These are phyloP conservation scores for Aspergillus amoenus DNA, from an alignment of 2,329 filamentous ascomycete species.

Conservation along the genomic window DNA sequence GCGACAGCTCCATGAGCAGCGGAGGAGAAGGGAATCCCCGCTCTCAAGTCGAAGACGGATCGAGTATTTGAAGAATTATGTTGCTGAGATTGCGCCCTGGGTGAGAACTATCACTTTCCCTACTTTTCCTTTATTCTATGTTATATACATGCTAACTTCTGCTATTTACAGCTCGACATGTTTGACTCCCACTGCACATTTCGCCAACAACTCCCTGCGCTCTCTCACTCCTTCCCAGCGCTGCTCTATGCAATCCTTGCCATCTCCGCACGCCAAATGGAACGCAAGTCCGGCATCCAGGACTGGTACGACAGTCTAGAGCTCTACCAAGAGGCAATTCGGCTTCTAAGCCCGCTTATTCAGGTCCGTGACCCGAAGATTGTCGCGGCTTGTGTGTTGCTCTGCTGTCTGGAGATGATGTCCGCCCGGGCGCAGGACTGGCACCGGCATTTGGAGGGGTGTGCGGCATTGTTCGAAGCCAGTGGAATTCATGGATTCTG, in stretches of 20 bases:
- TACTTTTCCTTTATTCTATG: too few species aligned
- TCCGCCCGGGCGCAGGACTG: slow-evolving; percentile 52
- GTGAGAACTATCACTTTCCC: slow-evolving; percentile 24
- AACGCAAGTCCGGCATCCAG: slow-evolving; percentile 47
- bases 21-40: slow-evolving; percentile 15
- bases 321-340: slow-evolving; percentile 55
- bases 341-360: slow-evolving; percentile 49
- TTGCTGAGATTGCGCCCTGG: slow-evolving; percentile 56
- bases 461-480: slow-evolving; percentile 53
- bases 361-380: slow-evolving; percentile 50
- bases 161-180: slow-evolving; percentile 51
- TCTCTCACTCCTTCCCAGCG: slow-evolving; percentile 48
- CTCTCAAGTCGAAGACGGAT: slow-evolving; percentile 37
- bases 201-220: slow-evolving; percentile 50
- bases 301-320: slow-evolving; percentile 52
- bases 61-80: slow-evolving; percentile 51
- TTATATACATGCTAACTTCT: too few species aligned
- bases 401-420: slow-evolving; percentile 58
- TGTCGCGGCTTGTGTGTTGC: slow-evolving; percentile 54
- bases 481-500: slow-evolving; percentile 53
- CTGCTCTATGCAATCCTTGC: slow-evolving; percentile 54
- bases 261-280: slow-evolving; percentile 55
- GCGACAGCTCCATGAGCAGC: background rate
- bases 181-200: slow-evolving; percentile 56
- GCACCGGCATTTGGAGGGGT: slow-evolving; percentile 58